Evolutionary conservation across 805 yeast species (phyloP).

Genomic region (Kodamaea sagamina): DNA sequence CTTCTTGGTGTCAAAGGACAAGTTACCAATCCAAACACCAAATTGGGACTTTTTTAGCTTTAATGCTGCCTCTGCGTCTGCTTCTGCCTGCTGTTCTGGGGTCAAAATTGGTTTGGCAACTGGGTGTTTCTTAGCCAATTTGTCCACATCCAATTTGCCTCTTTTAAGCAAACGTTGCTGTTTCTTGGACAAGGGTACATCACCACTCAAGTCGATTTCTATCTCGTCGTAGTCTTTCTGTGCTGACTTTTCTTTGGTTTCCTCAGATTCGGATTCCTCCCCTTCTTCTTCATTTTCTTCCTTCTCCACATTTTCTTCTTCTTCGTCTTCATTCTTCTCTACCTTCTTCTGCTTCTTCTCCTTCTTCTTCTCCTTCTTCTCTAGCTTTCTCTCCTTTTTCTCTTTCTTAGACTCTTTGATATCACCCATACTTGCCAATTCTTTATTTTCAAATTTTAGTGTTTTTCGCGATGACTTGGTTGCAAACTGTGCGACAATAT

Average conservation of each 20-base stretch:
- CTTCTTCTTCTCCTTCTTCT: constrained; percentile 27
- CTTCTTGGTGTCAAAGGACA: constrained; percentile 78
- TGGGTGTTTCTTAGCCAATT: constrained; percentile 44
- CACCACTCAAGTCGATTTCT: constrained; percentile 66
- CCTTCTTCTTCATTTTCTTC: constrained; percentile 15
- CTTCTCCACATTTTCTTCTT: constrained; percentile 13
- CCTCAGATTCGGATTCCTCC: constrained; percentile 16
- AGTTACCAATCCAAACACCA: constrained; percentile 95
- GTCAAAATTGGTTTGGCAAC: constrained; percentile 40
- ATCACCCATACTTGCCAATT: neutral
- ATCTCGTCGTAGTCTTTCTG: constrained; percentile 60
- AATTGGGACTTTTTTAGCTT: constrained; percentile 48
- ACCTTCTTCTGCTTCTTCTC: constrained; percentile 26
- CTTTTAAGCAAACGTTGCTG: constrained; percentile 68
- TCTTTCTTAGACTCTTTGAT: constrained; percentile 3
- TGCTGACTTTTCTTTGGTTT: constrained; percentile 12
- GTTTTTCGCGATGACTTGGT: constrained; percentile 10
- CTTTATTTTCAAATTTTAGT: constrained; percentile 1
- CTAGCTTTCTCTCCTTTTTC: constrained; percentile 22
- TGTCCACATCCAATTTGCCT: constrained; percentile 70
- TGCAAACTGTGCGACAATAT: neutral
- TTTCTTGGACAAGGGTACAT: constrained; percentile 86
- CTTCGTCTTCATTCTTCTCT: constrained; percentile 33
- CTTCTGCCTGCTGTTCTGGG: constrained; percentile 30
- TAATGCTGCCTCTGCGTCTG: constrained; percentile 30